phyloP scores from a whole-genome alignment of 495 filamentous ascomycete genomes.

The Hypoxylon rickii region DNA sequence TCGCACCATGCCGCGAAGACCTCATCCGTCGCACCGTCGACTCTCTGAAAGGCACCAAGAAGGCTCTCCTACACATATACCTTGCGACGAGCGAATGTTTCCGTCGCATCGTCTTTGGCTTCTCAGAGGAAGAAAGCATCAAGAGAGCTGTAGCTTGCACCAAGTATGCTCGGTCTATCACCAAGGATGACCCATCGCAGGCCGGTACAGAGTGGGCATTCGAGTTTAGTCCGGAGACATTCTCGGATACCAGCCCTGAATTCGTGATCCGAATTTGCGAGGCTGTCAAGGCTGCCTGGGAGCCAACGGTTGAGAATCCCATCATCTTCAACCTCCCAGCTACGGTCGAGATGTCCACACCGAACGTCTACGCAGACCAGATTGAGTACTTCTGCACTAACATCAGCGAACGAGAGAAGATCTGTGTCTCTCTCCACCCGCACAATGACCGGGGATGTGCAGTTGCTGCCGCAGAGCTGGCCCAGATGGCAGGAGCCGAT shows the following conservation, averaged over 20 bases:
- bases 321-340: conserved; percentile 99
- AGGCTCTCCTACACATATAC: conserved; percentile 96
- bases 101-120: conserved; percentile 84
- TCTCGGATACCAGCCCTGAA: conserved; percentile 86
- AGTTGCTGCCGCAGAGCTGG: conserved; percentile 83
- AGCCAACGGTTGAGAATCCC: conserved; percentile 74
- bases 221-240: conserved; percentile 96
- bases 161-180: conserved; percentile 84
- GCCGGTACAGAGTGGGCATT: conserved; percentile 86
- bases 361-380: conserved; percentile 95
- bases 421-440: conserved; percentile 82
- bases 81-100: conserved; percentile 94
- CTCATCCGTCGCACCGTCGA: conserved; percentile 90
- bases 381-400: conserved; percentile 92
- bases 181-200: conserved; percentile 86
- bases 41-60: conserved; percentile 86
- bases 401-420: conserved; percentile 74
- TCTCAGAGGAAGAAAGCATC: conserved; percentile 79
- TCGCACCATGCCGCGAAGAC: conserved; percentile 91
- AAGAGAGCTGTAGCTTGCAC: conserved; percentile 86
- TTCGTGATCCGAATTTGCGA: conserved; percentile 86
- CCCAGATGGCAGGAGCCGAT: conserved; percentile 97
- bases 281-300: conserved; percentile 96
- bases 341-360: conserved; percentile 94
- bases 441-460: conserved; percentile 95